Evolutionary conservation across 768 basidiomycete genomes (phyloP), one percentile per base, ranked within the genome.

Genomic region (Artomyces pyxidatus): DNA sequence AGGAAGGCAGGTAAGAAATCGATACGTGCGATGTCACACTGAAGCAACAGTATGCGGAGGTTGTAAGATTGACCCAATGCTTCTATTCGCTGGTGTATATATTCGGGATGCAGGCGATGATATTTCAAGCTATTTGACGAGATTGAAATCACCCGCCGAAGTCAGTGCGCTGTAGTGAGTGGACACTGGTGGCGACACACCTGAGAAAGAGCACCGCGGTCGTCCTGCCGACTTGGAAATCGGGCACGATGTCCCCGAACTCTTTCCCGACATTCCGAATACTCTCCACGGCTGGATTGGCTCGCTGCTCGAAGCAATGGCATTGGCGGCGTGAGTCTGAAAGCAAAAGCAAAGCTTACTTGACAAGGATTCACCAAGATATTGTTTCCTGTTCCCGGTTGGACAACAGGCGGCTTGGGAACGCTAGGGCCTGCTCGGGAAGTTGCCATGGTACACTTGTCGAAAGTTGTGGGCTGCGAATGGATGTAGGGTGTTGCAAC

Each of bases 41-140:
- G 72, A 40, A 98, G 75, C 21, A 99, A 77, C 26, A 98, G 71
- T 48, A 99, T 78, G 41, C 96, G 71, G 14, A 98, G 74, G 52
- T 77, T 86, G 65, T 92, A 98, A 2, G 80, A 78, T 29, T 75
- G 76, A 3, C 85, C 88, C 17, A 99, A 79, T 56, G 82, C 85
- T 59, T 91, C 86, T 50, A 99, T 92, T 11, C 96, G 83, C 44
- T 78, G 77, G 63, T 91, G 89, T 49, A 99, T 84, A 63, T 99
- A 99, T 65, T 98, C 96, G 12, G 96, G 96, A 65, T 98, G 96
- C 12, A 99, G 77, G 44, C 94, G 86, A 60, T 98, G 94, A 58
- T 98, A 98, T 60, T 82, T 87, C 56, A 98, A 64, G 62, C 96
- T 97, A 52, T 2, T 17, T 19, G 17, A 27, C 8, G 8, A 19